Evolutionary conservation across 2,329 filamentous ascomycete genomes (phyloP).

Genomic region (Trichoderma arundinaceum): DNA sequence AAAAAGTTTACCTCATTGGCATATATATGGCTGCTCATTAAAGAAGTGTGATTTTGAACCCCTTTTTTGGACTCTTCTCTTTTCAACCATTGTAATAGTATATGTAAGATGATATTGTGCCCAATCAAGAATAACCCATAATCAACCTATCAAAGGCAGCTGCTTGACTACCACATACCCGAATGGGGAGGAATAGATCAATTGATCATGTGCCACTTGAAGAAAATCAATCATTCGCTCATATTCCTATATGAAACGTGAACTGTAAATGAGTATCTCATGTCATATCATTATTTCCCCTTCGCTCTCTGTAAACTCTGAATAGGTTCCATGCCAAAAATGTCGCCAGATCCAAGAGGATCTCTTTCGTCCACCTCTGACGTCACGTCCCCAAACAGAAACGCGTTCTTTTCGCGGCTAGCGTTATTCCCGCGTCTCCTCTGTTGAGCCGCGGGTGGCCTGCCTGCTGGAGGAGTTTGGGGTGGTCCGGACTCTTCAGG

Average conservation of each 20-base stretch:
- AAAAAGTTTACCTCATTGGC: neutral
- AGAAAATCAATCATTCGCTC: neutral
- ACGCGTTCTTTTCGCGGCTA: conserved; percentile 62
- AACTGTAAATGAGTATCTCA: neutral
- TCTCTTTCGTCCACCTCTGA: conserved; percentile 45
- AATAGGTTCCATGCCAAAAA: conserved; percentile 62
- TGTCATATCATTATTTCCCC: conserved; percentile 26
- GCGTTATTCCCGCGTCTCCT: conserved; percentile 52
- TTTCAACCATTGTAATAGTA: neutral
- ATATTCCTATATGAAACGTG: neutral
- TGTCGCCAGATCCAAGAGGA: conserved; percentile 53
- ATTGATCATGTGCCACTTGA: neutral
- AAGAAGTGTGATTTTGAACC: neutral
- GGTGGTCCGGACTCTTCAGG: conserved; percentile 50
- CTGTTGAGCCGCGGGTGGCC: conserved; percentile 45
- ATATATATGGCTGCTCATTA: neutral
- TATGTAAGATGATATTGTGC: no score
- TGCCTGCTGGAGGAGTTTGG: conserved; percentile 37
- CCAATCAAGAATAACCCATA: no score
- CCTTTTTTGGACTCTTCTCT: neutral
- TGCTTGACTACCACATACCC: no score
- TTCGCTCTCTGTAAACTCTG: conserved; percentile 39
- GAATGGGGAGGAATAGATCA: no score
- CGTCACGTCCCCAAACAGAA: conserved; percentile 62
- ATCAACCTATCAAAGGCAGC: no score